phyloP scores from a whole-genome alignment of 1,139 yeast genomes.

The Yamadazyma triangularis region DNA sequence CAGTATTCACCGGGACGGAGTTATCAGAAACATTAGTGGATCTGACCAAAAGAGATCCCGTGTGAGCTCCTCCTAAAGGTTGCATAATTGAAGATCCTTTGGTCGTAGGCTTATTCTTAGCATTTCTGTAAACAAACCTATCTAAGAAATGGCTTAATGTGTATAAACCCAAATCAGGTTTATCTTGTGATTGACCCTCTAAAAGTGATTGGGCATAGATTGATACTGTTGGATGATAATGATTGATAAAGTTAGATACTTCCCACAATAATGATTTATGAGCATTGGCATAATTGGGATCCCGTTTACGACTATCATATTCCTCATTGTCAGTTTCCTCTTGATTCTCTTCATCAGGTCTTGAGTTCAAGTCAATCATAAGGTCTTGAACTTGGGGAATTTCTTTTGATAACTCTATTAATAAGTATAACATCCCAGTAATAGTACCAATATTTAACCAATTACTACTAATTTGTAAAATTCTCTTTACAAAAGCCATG shows the following conservation, averaged over 20 bases:
- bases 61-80: constrained; percentile 87
- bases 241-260: constrained; percentile 62
- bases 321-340: constrained; percentile 33
- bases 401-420: constrained; percentile 55
- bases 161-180: constrained; percentile 86
- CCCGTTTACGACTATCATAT: constrained; percentile 90
- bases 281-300: constrained; percentile 85
- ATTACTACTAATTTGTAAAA: constrained; percentile 75
- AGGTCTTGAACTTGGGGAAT: constrained; percentile 40
- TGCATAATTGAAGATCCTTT: constrained; percentile 96
- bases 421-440: constrained; percentile 80
- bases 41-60: constrained; percentile 70
- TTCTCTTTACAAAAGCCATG: constrained; percentile 87
- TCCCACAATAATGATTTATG: constrained; percentile 85
- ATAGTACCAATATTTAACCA: constrained; percentile 89
- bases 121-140: constrained; percentile 90
- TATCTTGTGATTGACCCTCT: constrained; percentile 40
- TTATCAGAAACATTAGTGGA: constrained; percentile 47
- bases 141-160: constrained; percentile 89
- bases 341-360: constrained; percentile 36
- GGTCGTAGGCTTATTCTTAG: constrained; percentile 66
- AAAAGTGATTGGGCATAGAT: constrained; percentile 69
- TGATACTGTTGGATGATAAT: constrained; percentile 90
- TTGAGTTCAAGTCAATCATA: constrained; percentile 37
- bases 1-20: constrained; percentile 70